A percentile compares a stretch with the other conserved stretches of the same genome.
phyloP scores from a whole-genome alignment of 208 protist species.

The Leishmania lainsoni region DNA sequence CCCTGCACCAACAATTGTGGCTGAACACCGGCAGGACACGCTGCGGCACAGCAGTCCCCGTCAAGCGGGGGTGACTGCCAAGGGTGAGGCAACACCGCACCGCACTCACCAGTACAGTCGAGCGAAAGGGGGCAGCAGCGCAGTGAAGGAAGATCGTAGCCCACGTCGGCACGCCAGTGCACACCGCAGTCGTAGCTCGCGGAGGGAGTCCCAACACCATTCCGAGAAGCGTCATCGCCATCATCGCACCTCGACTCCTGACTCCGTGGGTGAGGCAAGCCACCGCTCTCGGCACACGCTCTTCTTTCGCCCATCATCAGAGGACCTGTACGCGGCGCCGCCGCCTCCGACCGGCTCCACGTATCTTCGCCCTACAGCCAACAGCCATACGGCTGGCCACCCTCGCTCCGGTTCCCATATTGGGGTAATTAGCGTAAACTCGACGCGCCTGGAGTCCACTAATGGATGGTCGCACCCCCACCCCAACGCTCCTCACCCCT shows the following conservation, averaged over 20 bases:
- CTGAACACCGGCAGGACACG: conserved; percentile 27
- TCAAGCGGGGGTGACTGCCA: conserved; percentile 5
- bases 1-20: conserved; percentile 8
- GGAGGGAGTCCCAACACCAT: conserved; percentile 13
- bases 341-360: conserved; percentile 13
- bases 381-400: conserved; percentile 5
- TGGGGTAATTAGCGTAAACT: conserved; percentile 52
- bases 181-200: conserved; percentile 21
- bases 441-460: conserved; percentile 7
- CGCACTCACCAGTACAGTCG: conserved; percentile 15
- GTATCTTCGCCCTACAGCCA: conserved; percentile 15
- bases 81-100: conserved; percentile 6
- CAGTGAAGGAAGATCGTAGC: conserved; percentile 12
- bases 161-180: conserved; percentile 20
- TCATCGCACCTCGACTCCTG: conserved; percentile 7
- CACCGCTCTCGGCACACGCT: conserved; percentile 12
- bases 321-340: conserved; percentile 6
- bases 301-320: conserved; percentile 6
- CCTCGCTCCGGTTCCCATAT: conserved; percentile 40
- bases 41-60: conserved; percentile 25
- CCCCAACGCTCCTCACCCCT: conserved; percentile 22
- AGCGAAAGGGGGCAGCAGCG: neutral
- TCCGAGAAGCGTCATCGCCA: conserved; percentile 17
- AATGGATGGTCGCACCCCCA: conserved; percentile 13
- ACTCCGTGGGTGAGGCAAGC: conserved; percentile 14